Evolutionary conservation across 257 asterid genomes (phyloP), one percentile per base, ranked within the genome.

Genomic region (Fraxinus pennsylvanica): DNA sequence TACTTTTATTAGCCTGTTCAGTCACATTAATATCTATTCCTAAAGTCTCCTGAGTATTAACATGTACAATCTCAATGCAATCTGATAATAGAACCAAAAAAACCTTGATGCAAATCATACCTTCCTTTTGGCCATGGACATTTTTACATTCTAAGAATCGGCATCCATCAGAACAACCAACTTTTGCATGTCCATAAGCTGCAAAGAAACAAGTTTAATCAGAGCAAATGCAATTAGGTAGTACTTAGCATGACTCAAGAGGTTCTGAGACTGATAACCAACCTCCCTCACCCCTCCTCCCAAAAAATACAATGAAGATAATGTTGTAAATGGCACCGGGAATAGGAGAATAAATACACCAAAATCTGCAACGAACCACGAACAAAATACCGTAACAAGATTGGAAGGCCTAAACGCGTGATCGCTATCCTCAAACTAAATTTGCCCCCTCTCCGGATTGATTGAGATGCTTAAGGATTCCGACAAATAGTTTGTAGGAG

Each of bases 161-260:
- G 87, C 98, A 94, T 84, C 94, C 95, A 79, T 88, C 91, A 47
- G 94, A 89, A 82, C 98, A 94, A 73, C 96, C 96, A 83, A 92
- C 97, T 79, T 86, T 85, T 32, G 92, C 88, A 97, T 94, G 69
- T 73, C 76, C 83, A 79, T 75, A 69, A 67, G 35, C 39, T 79
- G 74, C 36, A 74, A 79, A 30, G 52, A 61, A 35, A 52, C n/a
- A 45, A 36, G 68, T 35, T 61, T 29, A 65, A 72, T 68, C 79
- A 81, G 61, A 78, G 73, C 6, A 43, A 39, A 3, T 32, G 61
- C 43, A 79, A 74, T 27, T 52, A 38, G 54, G 17, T 35, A 73
- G 65, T 15, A 38, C 5, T 38, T 7, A 12, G 59, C 57, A 39
- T 71, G 35, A 21, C 33, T n/a, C 9, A 1, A 70, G 59, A 19